Evolutionary conservation across 768 basidiomycete species (phyloP).

Genomic region (Tephrocybe sp.): DNA sequence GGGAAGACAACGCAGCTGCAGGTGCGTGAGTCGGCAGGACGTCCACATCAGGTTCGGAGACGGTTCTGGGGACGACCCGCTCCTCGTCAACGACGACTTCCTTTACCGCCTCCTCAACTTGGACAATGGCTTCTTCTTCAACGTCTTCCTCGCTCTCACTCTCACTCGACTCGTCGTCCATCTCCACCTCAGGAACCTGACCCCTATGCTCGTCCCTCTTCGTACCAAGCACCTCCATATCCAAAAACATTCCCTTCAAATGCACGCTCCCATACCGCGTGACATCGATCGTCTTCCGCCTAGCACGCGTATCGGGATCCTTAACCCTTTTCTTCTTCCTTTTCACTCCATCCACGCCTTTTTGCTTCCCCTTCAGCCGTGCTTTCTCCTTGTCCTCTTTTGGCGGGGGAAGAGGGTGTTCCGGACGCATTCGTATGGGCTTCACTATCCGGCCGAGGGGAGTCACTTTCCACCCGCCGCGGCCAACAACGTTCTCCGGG

Average conservation of each 20-base stretch:
- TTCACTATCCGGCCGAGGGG: constrained; percentile 61
- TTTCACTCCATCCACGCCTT: constrained; percentile 22
- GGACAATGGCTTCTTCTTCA: constrained; percentile 8
- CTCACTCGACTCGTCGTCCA: constrained; percentile 16
- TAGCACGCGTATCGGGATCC: constrained; percentile 55
- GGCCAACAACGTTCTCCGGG: constrained; percentile 47
- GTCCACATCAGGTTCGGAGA: neutral
- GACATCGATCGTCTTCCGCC: constrained; percentile 69
- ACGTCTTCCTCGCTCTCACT: constrained; percentile 12
- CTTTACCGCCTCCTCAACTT: constrained; percentile 6
- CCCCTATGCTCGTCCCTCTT: constrained; percentile 11
- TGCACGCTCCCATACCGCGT: constrained; percentile 67
- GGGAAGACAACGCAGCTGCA: neutral
- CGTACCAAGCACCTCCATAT: constrained; percentile 31
- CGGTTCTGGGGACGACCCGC: neutral
- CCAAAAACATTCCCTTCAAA: constrained; percentile 68
- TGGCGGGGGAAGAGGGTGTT: constrained; percentile 48
- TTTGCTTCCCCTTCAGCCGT: constrained; percentile 15
- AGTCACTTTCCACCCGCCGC: constrained; percentile 68
- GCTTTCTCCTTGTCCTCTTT: constrained; percentile 22
- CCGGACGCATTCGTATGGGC: constrained; percentile 70
- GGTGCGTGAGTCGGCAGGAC: constrained; percentile 1
- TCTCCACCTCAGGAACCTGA: constrained; percentile 16
- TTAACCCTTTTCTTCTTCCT: constrained; percentile 45
- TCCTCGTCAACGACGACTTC: neutral